These are phyloP conservation scores for Dendrobium chrysotoxum DNA, from an alignment of 106 monocot species.

Conservation along the genomic window DNA sequence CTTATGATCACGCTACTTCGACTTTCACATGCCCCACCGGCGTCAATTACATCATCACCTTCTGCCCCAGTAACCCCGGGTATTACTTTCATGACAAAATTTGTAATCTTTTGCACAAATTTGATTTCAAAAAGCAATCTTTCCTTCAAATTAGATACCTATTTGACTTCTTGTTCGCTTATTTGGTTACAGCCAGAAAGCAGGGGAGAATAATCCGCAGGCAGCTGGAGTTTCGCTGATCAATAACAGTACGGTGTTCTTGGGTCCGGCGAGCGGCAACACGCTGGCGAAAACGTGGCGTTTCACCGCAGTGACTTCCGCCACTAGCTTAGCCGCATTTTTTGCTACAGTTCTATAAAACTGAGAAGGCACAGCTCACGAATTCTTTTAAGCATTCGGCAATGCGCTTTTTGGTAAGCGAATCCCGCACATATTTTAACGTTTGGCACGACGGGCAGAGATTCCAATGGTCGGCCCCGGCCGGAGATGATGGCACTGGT, in stretches of 20 bases:
- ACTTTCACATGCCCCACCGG: no score
- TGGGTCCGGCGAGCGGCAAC: neutral
- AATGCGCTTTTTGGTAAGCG: neutral
- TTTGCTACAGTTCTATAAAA: neutral
- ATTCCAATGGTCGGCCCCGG: neutral
- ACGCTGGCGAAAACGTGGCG: slow-evolving; percentile 14
- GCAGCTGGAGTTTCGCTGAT: slow-evolving; percentile 31
- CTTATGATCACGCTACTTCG: no score
- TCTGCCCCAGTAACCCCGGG: no score
- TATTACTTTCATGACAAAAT: no score
- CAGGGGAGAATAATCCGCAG: slow-evolving; percentile 26
- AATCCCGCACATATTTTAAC: neutral
- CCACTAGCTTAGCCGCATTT: neutral
- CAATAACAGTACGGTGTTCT: slow-evolving; percentile 48
- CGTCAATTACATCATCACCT: no score
- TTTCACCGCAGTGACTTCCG: neutral
- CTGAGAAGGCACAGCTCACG: neutral
- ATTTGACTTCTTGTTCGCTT: neutral
- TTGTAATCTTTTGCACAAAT: no score
- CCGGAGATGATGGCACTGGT: neutral
- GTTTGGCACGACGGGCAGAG: neutral
- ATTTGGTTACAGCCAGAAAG: slow-evolving; percentile 27
- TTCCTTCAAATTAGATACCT: neutral
- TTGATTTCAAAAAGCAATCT: no score
- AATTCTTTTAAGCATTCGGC: neutral